Evolutionary conservation across 2,329 filamentous ascomycete genomes (phyloP).

Genomic region (Cordyceps javanica): DNA sequence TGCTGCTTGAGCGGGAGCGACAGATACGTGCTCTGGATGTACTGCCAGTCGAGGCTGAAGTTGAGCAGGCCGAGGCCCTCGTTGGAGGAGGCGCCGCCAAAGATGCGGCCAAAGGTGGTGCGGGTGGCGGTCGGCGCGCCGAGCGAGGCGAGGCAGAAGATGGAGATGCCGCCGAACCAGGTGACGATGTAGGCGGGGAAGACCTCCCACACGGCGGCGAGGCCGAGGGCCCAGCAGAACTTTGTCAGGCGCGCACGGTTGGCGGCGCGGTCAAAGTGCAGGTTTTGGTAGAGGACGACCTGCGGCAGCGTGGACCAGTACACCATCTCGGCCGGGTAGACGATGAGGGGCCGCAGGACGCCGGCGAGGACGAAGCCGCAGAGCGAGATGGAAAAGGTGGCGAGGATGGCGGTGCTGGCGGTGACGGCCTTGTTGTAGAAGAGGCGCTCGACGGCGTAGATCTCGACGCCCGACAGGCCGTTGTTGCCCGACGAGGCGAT

Average conservation of each 20-base stretch:
- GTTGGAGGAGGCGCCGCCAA: constrained; percentile 36
- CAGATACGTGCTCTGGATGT: constrained; percentile 30
- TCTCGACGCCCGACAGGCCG: constrained; percentile 17
- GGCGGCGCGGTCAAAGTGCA: constrained; percentile 24
- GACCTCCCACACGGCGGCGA: constrained; percentile 38
- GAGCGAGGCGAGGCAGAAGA: constrained; percentile 41
- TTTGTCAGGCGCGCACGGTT: constrained; percentile 24
- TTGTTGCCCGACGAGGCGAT: constrained; percentile 19
- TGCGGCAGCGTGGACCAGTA: constrained; percentile 27
- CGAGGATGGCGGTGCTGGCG: constrained; percentile 22
- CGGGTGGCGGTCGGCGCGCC: constrained; percentile 23
- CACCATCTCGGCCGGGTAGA: constrained; percentile 28
- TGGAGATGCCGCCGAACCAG: constrained; percentile 31
- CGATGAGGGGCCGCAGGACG: constrained; percentile 23
- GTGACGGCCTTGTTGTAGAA: constrained; percentile 18
- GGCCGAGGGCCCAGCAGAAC: constrained; percentile 23
- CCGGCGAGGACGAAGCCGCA: constrained; percentile 26
- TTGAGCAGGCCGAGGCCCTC: constrained; percentile 34
- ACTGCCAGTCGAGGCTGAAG: constrained; percentile 39
- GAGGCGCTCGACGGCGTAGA: constrained; percentile 18
- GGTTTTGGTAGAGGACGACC: constrained; percentile 27
- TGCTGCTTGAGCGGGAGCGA: constrained; percentile 32
- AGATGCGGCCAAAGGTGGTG: constrained; percentile 21
- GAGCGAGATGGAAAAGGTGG: constrained; percentile 24
- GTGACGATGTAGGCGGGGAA: constrained; percentile 42